Percentiles rank a stretch among this genome's conserved stretches.
phyloP scores from a whole-genome alignment of 305 asterid genomes.

The Ajuga reptans region DNA sequence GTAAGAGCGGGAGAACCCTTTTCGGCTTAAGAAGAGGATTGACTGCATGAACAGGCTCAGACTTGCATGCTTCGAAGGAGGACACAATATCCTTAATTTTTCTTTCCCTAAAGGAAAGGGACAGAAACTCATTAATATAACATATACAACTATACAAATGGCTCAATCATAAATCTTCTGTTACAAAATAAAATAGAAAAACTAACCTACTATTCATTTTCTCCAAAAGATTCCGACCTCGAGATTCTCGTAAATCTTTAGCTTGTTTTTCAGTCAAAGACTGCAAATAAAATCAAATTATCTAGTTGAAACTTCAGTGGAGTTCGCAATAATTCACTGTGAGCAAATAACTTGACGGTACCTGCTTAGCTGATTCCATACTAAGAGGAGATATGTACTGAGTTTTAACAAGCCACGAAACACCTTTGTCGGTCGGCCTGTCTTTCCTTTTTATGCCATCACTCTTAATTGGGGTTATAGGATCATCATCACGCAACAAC shows the following conservation, averaged over 20 bases:
- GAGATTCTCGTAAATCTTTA: conserved; percentile 78
- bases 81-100: conserved; percentile 60
- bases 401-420: conserved; percentile 95
- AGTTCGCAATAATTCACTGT: not conserved
- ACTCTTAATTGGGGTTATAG: conserved; percentile 70
- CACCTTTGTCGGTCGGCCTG: conserved; percentile 90
- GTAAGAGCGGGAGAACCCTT: conserved; percentile 73
- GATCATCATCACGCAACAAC: conserved; percentile 80
- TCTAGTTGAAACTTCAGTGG: conserved; percentile 1
- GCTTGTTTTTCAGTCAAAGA: conserved; percentile 92
- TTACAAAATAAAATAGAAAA: conserved; percentile 14
- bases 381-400: conserved; percentile 95
- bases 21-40: conserved; percentile 53
- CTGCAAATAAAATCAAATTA: conserved; percentile 38
- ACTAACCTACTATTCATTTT: conserved; percentile 76
- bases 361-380: conserved; percentile 86
- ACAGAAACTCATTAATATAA: conserved; percentile 13
- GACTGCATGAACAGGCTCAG: conserved; percentile 70
- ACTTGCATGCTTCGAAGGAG: conserved; percentile 81
- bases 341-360: conserved; percentile 22
- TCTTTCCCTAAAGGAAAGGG: conserved; percentile 50
- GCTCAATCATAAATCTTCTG: conserved; percentile 5
- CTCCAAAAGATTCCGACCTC: conserved; percentile 67
- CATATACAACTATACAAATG: conserved; percentile 8
- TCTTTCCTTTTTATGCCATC: conserved; percentile 90